A percentile compares a stretch with the other conserved stretches of the same genome.
Conservation (phyloP, 352 stramenopile genomes). For the Plasmopara halstedii region DNA sequence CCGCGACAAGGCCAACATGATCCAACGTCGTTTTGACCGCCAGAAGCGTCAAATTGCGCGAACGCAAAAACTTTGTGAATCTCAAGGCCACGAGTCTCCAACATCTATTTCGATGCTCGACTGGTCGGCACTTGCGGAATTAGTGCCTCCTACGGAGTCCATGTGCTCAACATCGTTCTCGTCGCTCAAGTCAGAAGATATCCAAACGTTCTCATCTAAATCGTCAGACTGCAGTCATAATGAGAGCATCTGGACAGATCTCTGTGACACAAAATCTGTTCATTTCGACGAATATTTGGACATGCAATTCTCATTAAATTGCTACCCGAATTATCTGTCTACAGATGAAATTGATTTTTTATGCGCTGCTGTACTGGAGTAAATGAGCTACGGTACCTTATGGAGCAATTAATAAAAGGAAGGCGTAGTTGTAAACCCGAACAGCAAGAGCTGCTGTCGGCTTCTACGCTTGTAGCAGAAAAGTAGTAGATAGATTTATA, state of each 20-base stretch:
- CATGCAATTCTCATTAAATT: conserved; percentile 16
- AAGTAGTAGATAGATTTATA: conserved; percentile 15
- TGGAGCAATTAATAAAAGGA: no score
- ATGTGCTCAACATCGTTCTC: conserved; percentile 25
- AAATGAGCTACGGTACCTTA: no score
- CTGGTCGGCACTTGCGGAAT: conserved; percentile 21
- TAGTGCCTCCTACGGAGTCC: conserved; percentile 14
- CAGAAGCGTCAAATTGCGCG: conserved; percentile 78
- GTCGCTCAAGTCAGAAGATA: conserved; percentile 30
- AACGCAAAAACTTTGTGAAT: conserved; percentile 29
- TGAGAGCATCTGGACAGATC: conserved; percentile 51
- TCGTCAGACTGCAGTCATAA: conserved; percentile 44
- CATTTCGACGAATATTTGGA: conserved; percentile 16
- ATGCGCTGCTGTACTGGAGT: conserved; percentile 77
- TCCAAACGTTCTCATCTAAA: conserved; percentile 54
- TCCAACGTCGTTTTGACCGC: conserved; percentile 84
- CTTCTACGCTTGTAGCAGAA: conserved; percentile 19
- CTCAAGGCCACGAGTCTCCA: conserved; percentile 8
- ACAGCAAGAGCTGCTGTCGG: conserved; percentile 52
- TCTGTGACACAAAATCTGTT: conserved; percentile 24
- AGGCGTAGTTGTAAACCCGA: conserved; percentile 3
- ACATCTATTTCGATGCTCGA: conserved; percentile 26
- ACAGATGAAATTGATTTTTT: conserved; percentile 83
- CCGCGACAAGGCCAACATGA: conserved; percentile 86
- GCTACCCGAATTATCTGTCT: conserved; percentile 48